Conservation (phyloP, 2,329 filamentous ascomycete genomes). For the Fusarium albidum region DNA sequence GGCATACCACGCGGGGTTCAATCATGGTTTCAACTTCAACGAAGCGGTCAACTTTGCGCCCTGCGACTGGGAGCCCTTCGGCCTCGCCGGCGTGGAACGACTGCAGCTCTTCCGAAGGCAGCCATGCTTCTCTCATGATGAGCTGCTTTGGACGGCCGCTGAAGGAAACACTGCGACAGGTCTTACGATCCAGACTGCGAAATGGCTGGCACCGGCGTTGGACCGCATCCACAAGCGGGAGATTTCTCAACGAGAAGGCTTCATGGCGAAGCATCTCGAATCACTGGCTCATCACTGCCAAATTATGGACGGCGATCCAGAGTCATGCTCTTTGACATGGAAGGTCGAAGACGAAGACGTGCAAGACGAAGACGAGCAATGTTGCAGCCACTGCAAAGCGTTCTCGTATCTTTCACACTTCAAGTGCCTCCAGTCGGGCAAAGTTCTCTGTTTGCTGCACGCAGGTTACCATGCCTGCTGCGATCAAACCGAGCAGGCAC, state of each 20-base stretch:
- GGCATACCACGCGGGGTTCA: constrained; percentile 97
- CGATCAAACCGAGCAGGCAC: constrained; percentile 69
- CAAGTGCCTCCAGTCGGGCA: constrained; percentile 82
- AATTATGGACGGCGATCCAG: constrained; percentile 52
- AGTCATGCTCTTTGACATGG: constrained; percentile 67
- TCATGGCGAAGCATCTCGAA: constrained; percentile 72
- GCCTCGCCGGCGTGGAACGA: constrained; percentile 84
- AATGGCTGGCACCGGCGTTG: constrained; percentile 91
- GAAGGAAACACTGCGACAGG: constrained; percentile 73
- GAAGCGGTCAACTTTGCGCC: constrained; percentile 99
- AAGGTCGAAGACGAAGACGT: constrained; percentile 77
- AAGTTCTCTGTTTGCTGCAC: constrained; percentile 83
- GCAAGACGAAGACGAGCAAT: constrained; percentile 92
- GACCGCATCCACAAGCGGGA: constrained; percentile 81
- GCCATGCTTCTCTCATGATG: constrained; percentile 97
- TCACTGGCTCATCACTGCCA: constrained; percentile 61
- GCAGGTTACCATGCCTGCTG: constrained; percentile 85
- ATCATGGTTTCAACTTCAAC: constrained; percentile 99
- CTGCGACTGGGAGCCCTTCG: constrained; percentile 92
- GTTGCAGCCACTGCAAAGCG: constrained; percentile 90
- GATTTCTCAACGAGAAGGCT: constrained; percentile 70
- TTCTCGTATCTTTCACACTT: constrained; percentile 93
- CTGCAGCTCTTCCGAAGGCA: constrained; percentile 88
- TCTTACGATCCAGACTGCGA: constrained; percentile 84
- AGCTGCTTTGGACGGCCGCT: constrained; percentile 89